Evolutionary conservation across 257 asterid species (phyloP).

Genomic region (Thymus mandschuricus): DNA sequence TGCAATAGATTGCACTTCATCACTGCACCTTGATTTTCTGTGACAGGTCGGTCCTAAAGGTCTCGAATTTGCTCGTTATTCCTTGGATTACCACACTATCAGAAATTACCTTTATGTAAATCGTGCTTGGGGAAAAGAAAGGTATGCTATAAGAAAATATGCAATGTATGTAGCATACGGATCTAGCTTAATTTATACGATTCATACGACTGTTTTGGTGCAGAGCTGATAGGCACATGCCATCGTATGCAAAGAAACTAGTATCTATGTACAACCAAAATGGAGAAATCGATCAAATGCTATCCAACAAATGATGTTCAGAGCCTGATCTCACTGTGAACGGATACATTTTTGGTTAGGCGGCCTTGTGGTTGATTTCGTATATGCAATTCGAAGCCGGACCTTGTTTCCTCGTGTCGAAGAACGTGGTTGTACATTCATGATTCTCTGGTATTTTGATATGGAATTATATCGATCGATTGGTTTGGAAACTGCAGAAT

Average conservation of each 20-base stretch:
- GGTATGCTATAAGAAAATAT: slow-evolving; percentile 43
- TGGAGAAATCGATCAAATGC: slow-evolving; percentile 89
- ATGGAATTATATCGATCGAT: slow-evolving; percentile 17
- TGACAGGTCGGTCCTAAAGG: slow-evolving; percentile 94
- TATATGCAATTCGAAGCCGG: neutral
- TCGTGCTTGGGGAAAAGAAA: slow-evolving; percentile 88
- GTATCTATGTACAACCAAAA: slow-evolving; percentile 83
- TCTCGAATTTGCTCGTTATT: slow-evolving; percentile 93
- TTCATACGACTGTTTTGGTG: slow-evolving; percentile 30
- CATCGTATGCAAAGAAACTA: slow-evolving; percentile 81
- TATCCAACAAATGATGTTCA: slow-evolving; percentile 53
- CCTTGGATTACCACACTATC: slow-evolving; percentile 94
- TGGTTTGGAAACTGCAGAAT: slow-evolving; percentile 6
- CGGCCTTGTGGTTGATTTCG: slow-evolving; percentile 4
- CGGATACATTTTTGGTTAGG: slow-evolving; percentile 3
- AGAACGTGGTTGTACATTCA: neutral
- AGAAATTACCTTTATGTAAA: slow-evolving; percentile 81
- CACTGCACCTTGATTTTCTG: slow-evolving; percentile 24
- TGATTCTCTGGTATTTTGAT: neutral
- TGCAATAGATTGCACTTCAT: slow-evolving; percentile 15
- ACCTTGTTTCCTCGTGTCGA: neutral
- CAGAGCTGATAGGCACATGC: slow-evolving; percentile 96
- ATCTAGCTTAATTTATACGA: neutral
- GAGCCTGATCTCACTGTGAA: slow-evolving; percentile 16
- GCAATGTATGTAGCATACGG: neutral